Percentiles rank a stretch among this genome's conserved stretches.
phyloP scores from a whole-genome alignment of 2,329 filamentous ascomycete genomes.

The Metarhizium robertsii region DNA sequence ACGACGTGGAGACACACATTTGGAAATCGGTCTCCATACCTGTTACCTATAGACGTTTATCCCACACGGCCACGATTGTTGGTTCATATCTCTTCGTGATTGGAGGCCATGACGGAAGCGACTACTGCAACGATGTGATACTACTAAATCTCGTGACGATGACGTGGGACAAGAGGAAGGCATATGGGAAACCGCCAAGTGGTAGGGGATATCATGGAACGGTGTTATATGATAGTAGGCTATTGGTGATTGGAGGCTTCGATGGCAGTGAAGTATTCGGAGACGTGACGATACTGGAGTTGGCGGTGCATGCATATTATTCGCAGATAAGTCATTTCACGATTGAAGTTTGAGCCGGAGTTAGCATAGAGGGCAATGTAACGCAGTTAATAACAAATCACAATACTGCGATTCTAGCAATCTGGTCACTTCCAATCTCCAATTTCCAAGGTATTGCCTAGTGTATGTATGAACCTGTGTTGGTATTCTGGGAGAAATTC shows the following conservation, averaged over 20 bases:
- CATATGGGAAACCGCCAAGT: constrained; percentile 54
- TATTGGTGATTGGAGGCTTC: constrained; percentile 58
- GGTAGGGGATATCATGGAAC: constrained; percentile 59
- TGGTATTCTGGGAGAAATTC: too few species aligned
- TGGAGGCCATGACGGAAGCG: constrained; percentile 59
- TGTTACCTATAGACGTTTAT: constrained; percentile 53
- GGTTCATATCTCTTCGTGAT: constrained; percentile 63
- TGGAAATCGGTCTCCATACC: constrained; percentile 54
- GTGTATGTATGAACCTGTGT: too few species aligned
- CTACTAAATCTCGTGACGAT: constrained; percentile 63
- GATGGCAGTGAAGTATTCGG: constrained; percentile 60
- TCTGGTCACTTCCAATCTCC: too few species aligned
- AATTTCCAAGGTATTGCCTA: too few species aligned
- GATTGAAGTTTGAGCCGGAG: constrained; percentile 46
- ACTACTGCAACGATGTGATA: constrained; percentile 61
- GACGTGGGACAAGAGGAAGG: constrained; percentile 60
- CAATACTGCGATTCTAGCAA: background rate
- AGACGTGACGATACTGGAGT: constrained; percentile 57
- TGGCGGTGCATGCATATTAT: constrained; percentile 63
- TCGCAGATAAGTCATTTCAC: constrained; percentile 66
- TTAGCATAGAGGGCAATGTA: background rate
- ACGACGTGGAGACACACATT: constrained; percentile 52
- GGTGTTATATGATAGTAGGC: constrained; percentile 54
- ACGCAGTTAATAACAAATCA: background rate
- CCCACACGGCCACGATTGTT: constrained; percentile 60